phyloP scores from a whole-genome alignment of 2,329 filamentous ascomycete species.

The Scedosporium aurantiacum region DNA sequence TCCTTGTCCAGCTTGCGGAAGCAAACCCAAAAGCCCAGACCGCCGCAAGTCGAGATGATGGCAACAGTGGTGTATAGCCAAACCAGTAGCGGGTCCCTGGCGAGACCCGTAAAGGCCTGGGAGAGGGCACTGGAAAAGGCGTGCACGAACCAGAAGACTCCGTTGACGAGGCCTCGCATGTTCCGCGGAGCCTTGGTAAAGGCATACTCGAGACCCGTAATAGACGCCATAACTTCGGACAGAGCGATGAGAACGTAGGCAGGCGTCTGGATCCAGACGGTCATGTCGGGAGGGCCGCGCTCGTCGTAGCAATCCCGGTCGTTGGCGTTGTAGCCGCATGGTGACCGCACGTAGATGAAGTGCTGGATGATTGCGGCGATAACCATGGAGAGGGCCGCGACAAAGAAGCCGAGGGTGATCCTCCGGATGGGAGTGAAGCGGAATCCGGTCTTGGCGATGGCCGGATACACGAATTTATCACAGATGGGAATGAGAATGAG shows the following conservation, averaged over 20 bases:
- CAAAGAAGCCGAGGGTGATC: constrained; percentile 59
- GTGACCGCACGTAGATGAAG: constrained; percentile 53
- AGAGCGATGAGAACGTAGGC: constrained; percentile 38
- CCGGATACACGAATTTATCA: constrained; percentile 57
- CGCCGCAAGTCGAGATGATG: constrained; percentile 51
- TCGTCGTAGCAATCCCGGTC: constrained; percentile 17
- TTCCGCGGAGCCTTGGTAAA: constrained; percentile 67
- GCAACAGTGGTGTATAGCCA: constrained; percentile 66
- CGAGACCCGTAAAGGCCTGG: constrained; percentile 38
- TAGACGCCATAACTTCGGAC: constrained; percentile 37
- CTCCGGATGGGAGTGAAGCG: constrained; percentile 66
- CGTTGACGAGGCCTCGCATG: constrained; percentile 63
- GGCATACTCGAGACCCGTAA: constrained; percentile 58
- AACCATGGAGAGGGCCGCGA: constrained; percentile 49
- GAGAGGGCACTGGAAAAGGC: constrained; percentile 58
- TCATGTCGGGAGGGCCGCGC: constrained; percentile 40
- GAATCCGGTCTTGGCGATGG: constrained; percentile 51
- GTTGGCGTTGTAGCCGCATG: constrained; percentile 38
- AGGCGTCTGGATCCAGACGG: constrained; percentile 49
- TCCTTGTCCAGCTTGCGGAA: constrained; percentile 50
- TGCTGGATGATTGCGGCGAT: constrained; percentile 42
- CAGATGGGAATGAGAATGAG: constrained; percentile 64
- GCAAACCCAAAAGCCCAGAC: constrained; percentile 57
- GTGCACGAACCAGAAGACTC: constrained; percentile 57
- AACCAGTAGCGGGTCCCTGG: constrained; percentile 52